phyloP scores from a whole-genome alignment of 768 basidiomycete genomes.

The Tricholoma furcatifolium region DNA sequence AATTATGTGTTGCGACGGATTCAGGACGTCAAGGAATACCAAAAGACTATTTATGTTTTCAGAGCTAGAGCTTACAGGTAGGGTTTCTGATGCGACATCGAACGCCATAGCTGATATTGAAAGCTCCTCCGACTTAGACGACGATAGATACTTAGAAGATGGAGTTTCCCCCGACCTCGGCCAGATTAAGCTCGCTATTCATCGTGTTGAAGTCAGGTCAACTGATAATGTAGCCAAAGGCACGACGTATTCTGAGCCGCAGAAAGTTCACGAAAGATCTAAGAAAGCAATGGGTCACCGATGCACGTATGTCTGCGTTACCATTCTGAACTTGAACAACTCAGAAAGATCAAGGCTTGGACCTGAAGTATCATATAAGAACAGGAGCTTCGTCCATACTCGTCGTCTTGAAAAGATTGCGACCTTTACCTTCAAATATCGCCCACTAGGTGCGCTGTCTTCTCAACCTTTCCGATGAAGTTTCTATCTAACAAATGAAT shows the following conservation, averaged over 20 bases:
- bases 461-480: not conserved
- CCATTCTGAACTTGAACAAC: not conserved
- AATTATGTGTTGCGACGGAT: not conserved
- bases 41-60: conserved; percentile 18
- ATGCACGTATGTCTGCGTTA: conserved; percentile 8
- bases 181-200: conserved; percentile 13
- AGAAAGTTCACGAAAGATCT: conserved; percentile 18
- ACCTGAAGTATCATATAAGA: not conserved
- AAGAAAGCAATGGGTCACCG: conserved; percentile 17
- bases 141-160: conserved; percentile 16
- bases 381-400: not conserved
- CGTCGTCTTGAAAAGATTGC: not conserved
- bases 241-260: not conserved
- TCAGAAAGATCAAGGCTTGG: conserved; percentile 8
- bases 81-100: not conserved
- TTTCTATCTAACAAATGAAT: not conserved
- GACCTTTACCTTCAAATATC: conserved; percentile 16
- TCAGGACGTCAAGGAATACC: conserved; percentile 7
- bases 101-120: too few relatives aligned
- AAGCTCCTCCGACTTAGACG: conserved; percentile 10
- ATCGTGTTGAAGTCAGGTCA: not conserved
- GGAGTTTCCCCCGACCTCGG: conserved; percentile 9
- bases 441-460: conserved; percentile 14
- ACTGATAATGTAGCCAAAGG: too few relatives aligned
- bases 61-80: conserved; percentile 18